Base-by-base conservation (phyloP, 805 yeast species). In the Kregervanrija pseudodelftensis region DNA sequence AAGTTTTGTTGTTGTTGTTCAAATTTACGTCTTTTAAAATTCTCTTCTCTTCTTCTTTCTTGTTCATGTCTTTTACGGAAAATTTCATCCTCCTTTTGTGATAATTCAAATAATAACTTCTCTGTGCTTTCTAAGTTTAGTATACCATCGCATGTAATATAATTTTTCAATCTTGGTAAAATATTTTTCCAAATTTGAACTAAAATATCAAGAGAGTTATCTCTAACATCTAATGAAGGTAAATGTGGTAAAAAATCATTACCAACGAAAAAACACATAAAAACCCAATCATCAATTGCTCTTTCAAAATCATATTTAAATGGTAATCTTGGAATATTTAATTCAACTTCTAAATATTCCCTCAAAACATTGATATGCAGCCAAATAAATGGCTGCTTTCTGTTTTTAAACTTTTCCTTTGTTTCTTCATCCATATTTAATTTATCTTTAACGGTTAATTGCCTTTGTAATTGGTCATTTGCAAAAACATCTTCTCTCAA, bases 211-310 rank as follows among this genome's bases (percentile, higher is more conserved):
- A 93, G 85, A 54, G 96, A 90, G 58, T 87, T 86, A 63, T 93
- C 98, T 54, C 99, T 79, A 37, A 93, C 97, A 57, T 91, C 96
- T 44, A 93, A 73, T 30, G 95, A 81, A 4, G 99, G 98, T 53
- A 93, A 69, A 66, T 91, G 98, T 1, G 99, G 99, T 57, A 93
- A 69, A 73, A 93, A 93, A 78, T 93, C 99, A 61, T 93, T 93
- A 65, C 99, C 99, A 51, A 91, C 95, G 60, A 93, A 93, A 70
- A 93, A 93, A 74, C 98, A 91, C 90, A 93, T 84, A 54, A 93
- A 93, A 12, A 93, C 88, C 99, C 99, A 93, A 66, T 93, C 99
- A 61, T 93, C 99, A 49, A 93, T 82, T 2, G 98, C 97, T 47
- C 99, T 73, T 66, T 93, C 99, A 43, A 90, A 64, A 60, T 93